Conservation (phyloP, 768 basidiomycete genomes). For the Amanita polypyramis region DNA sequence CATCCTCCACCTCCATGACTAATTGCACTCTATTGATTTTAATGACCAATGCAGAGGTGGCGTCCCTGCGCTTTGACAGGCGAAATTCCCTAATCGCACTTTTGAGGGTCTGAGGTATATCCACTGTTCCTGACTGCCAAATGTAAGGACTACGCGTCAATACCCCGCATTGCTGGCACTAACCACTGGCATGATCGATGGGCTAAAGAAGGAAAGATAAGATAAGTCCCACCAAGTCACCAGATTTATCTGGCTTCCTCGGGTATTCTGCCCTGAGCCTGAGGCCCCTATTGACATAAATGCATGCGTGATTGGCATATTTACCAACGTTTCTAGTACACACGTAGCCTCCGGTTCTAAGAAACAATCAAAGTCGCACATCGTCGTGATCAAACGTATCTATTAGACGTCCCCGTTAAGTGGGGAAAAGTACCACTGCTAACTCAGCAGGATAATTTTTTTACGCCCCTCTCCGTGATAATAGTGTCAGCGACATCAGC, state of each 20-base stretch:
- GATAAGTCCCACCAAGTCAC: slow-evolving; percentile 14
- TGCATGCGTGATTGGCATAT: no score
- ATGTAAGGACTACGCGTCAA: slow-evolving; percentile 20
- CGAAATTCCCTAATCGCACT: slow-evolving; percentile 75
- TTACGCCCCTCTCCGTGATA: slow-evolving; percentile 43
- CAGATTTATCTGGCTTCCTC: not conserved
- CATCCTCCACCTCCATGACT: slow-evolving; percentile 75
- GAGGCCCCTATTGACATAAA: no score
- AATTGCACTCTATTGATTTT: slow-evolving; percentile 85
- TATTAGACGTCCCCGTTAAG: not conserved
- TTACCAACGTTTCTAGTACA: no score
- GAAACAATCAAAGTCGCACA: no score
- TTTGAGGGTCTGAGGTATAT: slow-evolving; percentile 74
- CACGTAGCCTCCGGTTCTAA: no score
- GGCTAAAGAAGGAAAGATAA: slow-evolving; percentile 14
- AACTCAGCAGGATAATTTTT: slow-evolving; percentile 55
- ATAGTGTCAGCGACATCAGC: slow-evolving; percentile 51
- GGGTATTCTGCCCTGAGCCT: no score
- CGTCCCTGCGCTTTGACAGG: slow-evolving; percentile 58
- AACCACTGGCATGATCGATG: slow-evolving; percentile 4
- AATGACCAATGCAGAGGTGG: slow-evolving; percentile 72
- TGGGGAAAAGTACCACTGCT: slow-evolving; percentile 1
- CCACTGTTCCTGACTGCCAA: slow-evolving; percentile 46
- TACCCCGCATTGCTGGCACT: not conserved
- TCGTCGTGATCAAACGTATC: no score